Percentiles rank a stretch among this genome's conserved stretches.
Evolutionary conservation across 345 rosid genomes (phyloP).

Genomic region (Punica granatum): DNA sequence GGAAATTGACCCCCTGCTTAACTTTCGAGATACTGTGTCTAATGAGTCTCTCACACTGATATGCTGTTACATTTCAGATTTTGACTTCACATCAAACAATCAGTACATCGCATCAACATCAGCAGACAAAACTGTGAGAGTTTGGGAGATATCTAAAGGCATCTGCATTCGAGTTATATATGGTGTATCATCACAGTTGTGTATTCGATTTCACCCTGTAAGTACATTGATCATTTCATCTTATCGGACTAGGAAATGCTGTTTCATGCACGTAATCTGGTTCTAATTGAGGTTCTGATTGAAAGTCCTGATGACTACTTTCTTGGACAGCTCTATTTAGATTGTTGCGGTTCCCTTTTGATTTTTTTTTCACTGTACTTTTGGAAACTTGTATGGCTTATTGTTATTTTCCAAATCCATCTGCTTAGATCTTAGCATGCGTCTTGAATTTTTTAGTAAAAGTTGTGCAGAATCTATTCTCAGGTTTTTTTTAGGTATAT

Average conservation of each 20-base stretch:
- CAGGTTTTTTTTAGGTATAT: neutral
- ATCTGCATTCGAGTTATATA: conserved; percentile 92
- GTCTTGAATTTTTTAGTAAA: neutral
- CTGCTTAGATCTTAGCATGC: neutral
- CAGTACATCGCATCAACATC: conserved; percentile 93
- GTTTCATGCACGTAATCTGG: neutral
- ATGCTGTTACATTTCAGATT: conserved; percentile 49
- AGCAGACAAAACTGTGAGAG: conserved; percentile 92
- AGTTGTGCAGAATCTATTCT: neutral
- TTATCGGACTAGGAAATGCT: neutral
- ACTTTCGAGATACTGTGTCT: neutral
- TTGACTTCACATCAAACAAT: conserved; percentile 96
- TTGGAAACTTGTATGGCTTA: neutral
- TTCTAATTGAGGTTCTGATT: neutral
- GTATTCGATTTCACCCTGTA: conserved; percentile 95
- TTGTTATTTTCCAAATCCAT: neutral
- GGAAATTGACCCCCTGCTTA: neutral
- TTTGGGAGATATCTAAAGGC: conserved; percentile 90
- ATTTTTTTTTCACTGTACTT: neutral
- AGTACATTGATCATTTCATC: conserved; percentile 23
- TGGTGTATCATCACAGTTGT: conserved; percentile 76
- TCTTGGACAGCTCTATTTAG: neutral
- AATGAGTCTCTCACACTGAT: conserved; percentile 4
- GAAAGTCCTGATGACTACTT: neutral
- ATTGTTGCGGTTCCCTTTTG: neutral